These are phyloP conservation scores for Lentinula edodes DNA, from an alignment of 768 basidiomycete genomes.

Conservation along the genomic window DNA sequence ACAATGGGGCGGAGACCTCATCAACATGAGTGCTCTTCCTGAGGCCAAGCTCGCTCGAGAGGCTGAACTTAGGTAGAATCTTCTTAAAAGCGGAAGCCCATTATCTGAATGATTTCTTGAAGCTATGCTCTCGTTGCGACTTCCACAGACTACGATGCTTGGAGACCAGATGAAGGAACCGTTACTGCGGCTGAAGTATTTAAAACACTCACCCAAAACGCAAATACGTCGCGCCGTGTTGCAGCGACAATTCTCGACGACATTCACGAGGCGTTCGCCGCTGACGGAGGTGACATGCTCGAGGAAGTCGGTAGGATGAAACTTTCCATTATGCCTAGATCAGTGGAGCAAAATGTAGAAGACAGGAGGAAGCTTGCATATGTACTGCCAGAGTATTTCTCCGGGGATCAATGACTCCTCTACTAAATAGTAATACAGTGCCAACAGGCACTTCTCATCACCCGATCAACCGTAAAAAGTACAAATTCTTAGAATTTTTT, in stretches of 20 bases:
- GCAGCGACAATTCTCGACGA: conserved; percentile 66
- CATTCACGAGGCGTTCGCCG: conserved; percentile 46
- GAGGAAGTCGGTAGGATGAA: conserved; percentile 82
- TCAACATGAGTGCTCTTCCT: conserved; percentile 96
- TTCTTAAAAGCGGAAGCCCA: not conserved
- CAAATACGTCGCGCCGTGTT: conserved; percentile 77
- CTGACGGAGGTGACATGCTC: conserved; percentile 45
- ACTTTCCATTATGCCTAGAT: conserved; percentile 75
- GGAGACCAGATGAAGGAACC: conserved; percentile 72
- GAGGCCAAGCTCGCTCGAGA: conserved; percentile 97
- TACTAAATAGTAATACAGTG: too few species aligned
- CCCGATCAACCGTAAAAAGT: too few species aligned
- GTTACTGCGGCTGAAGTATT: conserved; percentile 92
- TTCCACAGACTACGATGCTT: conserved; percentile 94
- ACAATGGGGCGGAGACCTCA: conserved; percentile 86
- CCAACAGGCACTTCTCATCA: too few species aligned
- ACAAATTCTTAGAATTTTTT: too few species aligned
- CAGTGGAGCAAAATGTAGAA: conserved; percentile 46
- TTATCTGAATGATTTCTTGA: not conserved
- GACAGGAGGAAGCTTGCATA: conserved; percentile 67
- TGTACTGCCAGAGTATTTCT: conserved; percentile 76
- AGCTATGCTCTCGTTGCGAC: conserved; percentile 92
- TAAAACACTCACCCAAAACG: conserved; percentile 83
- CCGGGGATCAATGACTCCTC: not conserved
- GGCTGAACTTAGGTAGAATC: conserved; percentile 76